Base-by-base conservation (phyloP, 1,284 basidiomycete species). In the Ceratobasidium papillatum region DNA sequence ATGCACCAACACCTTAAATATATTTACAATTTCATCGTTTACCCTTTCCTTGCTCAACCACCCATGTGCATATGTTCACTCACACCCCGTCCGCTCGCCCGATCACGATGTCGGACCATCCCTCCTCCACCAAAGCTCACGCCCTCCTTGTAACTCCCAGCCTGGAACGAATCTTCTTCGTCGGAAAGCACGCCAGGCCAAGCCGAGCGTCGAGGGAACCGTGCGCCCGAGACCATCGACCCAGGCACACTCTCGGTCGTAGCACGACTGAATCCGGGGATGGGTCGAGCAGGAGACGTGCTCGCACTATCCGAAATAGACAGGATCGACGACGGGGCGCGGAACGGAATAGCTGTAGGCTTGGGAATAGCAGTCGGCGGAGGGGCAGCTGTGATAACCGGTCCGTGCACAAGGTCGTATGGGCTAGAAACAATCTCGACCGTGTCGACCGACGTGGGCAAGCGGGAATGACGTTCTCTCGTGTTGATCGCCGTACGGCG, bases 81-180 rank as follows among this genome's bases (percentile, higher is more conserved):
- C 19, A 52, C 56, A n/a, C 54, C 68, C 19, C 68, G 54, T 32
- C 68, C 68, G n/a, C 54, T 59, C 30, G 54, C 56, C 8, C 68
- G 68, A 43, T 71, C 54, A 38, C 54, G 36, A 30, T 61, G 54
- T 25, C 68, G n/a, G 14, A 71, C 41, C 19, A 71, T 22, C 22
- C 65, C 58, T 14, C 52, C 30, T 3, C 68, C 51, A 17, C 14
- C n/a, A 71, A 71, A 71, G 36, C 52, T 71, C n/a, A 71, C 68
- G 41, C 68, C 68, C 25, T 71, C 68, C 54, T 71, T 71, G 68
- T 47, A 71, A 32, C 68, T 71, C 36, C 68, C 68, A 49, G 49
- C 68, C 32, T 71, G 68, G 68, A 71, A 71, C 36, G 68, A 71
- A 30, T 71, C 68, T 30, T 71, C 68, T 32, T 71, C 68, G 32